Base-by-base conservation (phyloP, 257 asterid species). In the Nicotiana tabacum region DNA sequence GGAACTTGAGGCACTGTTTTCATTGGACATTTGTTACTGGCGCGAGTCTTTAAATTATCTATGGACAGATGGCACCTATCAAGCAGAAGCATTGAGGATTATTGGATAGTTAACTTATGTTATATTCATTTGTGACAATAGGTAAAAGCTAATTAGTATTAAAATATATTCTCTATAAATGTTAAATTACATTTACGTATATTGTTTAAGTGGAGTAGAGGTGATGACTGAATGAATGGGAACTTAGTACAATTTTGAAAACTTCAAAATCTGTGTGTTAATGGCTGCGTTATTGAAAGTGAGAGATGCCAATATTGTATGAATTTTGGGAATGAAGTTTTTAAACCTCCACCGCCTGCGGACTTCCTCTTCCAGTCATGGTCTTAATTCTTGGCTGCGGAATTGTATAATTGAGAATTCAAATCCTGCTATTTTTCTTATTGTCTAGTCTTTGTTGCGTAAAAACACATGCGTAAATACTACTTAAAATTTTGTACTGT, bases 331-430 rank as follows among this genome's bases (percentile, higher is more conserved):
- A 61, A 61, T 24, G 13, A 61, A 21, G 33, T 11, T 64, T 6
- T 39, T 35, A 11, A 4, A 21, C 37, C 3, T 70, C 78, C 58
- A 21, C 9, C 4, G 37, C n/a, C n/a, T 72, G 79, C 12, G 7
- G 61, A 43, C 39, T 48, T 5, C 66, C 66, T n/a, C 30, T 60
- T 64, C 37, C 18, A 64, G 17, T 62, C 68, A 62, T 27, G 68
- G 68, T 13, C 68, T 64, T 74, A 48, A n/a, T 74, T 74, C 43
- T 74, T 48, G 79, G 79, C 61, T 74, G 79, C 79, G 51, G 37
- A 43, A 72, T 72, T 43, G 3, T 21, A 72, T 24, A 53, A 13
- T 53, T 53, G 58, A 15, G 51, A 43, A 53, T 13, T 53, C 58
- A 13, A 53, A 43, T 43, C 3, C 51, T 43, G 51, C 1, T 53